phyloP scores from a whole-genome alignment of 2,329 filamentous ascomycete species.

The Trichocomaceae sp. region DNA sequence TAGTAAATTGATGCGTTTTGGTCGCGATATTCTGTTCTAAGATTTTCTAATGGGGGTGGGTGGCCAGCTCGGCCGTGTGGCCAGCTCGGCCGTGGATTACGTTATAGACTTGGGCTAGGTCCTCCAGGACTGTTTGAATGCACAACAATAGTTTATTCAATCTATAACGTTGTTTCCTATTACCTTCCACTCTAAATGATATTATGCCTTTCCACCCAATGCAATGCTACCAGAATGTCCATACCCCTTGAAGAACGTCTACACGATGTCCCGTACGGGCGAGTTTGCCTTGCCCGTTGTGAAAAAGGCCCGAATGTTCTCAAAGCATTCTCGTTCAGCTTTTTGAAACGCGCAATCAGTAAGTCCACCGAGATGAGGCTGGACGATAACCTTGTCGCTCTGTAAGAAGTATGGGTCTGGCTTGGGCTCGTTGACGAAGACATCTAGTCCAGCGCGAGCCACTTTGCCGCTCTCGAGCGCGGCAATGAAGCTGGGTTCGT shows the following conservation, averaged over 20 bases:
- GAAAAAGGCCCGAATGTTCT: constrained; percentile 7
- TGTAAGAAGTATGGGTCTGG: constrained; percentile 5
- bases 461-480: constrained; percentile 51
- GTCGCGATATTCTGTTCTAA: too few relatives aligned
- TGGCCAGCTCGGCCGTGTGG: too few relatives aligned
- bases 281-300: constrained; percentile 9
- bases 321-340: constrained; percentile 9
- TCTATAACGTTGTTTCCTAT: neutral
- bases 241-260: neutral
- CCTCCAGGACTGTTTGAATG: too few relatives aligned
- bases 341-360: constrained; percentile 6
- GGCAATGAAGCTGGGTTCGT: constrained; percentile 64
- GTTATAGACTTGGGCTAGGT: too few relatives aligned
- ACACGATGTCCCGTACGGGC: constrained; percentile 2
- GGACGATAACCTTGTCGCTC: constrained; percentile 11
- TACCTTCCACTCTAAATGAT: too few relatives aligned
- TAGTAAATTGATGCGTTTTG: too few relatives aligned
- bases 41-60: too few relatives aligned
- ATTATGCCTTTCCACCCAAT: neutral
- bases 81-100: too few relatives aligned
- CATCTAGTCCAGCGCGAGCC: constrained; percentile 7
- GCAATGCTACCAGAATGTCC: neutral
- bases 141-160: too few relatives aligned
- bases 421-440: constrained; percentile 6
- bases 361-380: constrained; percentile 9